phyloP scores from a whole-genome alignment of 2,329 filamentous ascomycete species.

The Fusarium sp. region DNA sequence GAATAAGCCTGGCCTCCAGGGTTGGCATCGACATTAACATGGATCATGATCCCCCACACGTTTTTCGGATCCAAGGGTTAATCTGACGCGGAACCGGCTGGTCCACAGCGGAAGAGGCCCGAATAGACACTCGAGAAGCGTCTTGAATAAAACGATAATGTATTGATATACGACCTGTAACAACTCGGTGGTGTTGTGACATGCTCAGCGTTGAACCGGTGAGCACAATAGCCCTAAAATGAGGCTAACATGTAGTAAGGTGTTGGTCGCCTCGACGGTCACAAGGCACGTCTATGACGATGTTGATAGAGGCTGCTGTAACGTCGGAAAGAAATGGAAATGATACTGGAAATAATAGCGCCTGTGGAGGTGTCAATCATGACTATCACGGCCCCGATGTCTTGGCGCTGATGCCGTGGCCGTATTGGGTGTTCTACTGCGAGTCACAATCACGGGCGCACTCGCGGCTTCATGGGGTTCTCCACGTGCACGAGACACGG shows the following conservation, averaged over 20 bases:
- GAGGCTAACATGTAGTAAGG: background rate
- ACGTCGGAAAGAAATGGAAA: constrained; percentile 37
- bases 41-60: constrained; percentile 40
- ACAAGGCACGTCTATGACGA: constrained; percentile 26
- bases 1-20: constrained; percentile 18
- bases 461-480: constrained; percentile 4
- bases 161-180: constrained; percentile 26
- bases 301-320: constrained; percentile 15
- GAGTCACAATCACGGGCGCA: constrained; percentile 14
- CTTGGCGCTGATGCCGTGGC: constrained; percentile 32
- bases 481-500: constrained; percentile 2
- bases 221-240: constrained; percentile 6
- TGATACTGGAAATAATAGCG: constrained; percentile 40
- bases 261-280: constrained; percentile 22
- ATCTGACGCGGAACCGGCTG: constrained; percentile 23
- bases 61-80: constrained; percentile 30
- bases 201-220: constrained; percentile 1
- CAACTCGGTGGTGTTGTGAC: constrained; percentile 12
- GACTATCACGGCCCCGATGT: constrained; percentile 8
- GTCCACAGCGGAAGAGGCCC: constrained; percentile 19
- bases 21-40: constrained; percentile 40
- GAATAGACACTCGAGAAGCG: constrained; percentile 5
- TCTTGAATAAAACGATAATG: background rate
- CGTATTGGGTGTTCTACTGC: constrained; percentile 29
- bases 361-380: constrained; percentile 22